Evolutionary conservation across 768 basidiomycete genomes (phyloP).

Genomic region (Coprinellus micaceus): DNA sequence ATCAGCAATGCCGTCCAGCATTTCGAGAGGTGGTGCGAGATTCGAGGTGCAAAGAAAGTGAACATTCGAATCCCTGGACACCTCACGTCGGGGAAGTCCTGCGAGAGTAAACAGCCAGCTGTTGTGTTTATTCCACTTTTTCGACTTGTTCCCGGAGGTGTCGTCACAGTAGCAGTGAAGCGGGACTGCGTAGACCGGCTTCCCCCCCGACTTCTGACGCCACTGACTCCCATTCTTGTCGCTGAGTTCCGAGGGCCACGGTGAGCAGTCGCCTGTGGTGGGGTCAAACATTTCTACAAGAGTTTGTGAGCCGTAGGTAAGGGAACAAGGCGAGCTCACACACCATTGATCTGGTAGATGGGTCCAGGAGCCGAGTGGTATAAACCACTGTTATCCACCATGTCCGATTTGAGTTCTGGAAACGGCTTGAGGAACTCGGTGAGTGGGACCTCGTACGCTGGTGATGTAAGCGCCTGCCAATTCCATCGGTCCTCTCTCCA

Average conservation of each 20-base stretch:
- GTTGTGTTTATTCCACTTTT: slow-evolving; percentile 48
- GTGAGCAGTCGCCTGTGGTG: not conserved
- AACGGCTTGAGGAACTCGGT: not conserved
- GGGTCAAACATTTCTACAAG: not conserved
- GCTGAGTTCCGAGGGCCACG: not conserved
- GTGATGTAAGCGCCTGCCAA: not conserved
- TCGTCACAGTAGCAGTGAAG: slow-evolving; percentile 44
- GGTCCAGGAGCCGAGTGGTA: not conserved
- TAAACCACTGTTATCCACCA: not conserved
- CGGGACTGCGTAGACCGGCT: slow-evolving; percentile 26
- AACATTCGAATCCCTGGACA: slow-evolving; percentile 32
- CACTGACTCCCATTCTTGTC: not conserved
- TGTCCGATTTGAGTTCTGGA: not conserved
- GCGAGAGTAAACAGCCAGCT: slow-evolving; percentile 34
- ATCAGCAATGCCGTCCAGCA: slow-evolving; percentile 36
- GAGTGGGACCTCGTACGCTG: not conserved
- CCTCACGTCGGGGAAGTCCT: slow-evolving; percentile 29
- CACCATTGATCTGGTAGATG: not conserved
- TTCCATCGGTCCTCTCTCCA: not conserved
- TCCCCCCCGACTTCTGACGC: slow-evolving; percentile 21
- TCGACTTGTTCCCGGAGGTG: slow-evolving; percentile 42
- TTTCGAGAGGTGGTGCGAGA: slow-evolving; percentile 37
- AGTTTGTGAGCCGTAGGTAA: too few species aligned
- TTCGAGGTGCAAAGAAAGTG: slow-evolving; percentile 43
- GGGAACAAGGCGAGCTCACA: too few species aligned